These are phyloP conservation scores for Xylaria sp. DNA, from an alignment of 2,329 filamentous ascomycete genomes.

Conservation along the genomic window DNA sequence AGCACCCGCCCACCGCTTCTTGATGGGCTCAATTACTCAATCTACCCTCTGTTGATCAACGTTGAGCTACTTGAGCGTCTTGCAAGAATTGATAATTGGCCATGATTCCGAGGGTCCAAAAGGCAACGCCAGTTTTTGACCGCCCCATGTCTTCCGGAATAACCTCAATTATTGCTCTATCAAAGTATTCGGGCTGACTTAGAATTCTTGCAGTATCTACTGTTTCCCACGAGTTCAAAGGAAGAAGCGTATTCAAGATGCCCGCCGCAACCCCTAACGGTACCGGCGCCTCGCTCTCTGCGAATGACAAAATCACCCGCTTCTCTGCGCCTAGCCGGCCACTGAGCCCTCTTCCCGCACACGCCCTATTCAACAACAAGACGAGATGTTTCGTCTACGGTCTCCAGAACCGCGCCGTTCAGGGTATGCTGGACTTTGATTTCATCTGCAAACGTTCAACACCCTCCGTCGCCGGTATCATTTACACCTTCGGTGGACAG, in stretches of 20 bases:
- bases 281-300: conserved; percentile 70
- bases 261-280: conserved; percentile 62
- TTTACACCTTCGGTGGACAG: conserved; percentile 99
- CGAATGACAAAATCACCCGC: conserved; percentile 98
- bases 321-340: conserved; percentile 94
- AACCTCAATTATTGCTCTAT: not conserved
- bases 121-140: not conserved
- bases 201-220: conserved; percentile 16
- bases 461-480: conserved; percentile 97
- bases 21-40: conserved; percentile 5
- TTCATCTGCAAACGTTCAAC: conserved; percentile 99
- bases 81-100: not conserved
- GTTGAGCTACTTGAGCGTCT: not conserved
- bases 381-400: conserved; percentile 99
- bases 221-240: conserved; percentile 5
- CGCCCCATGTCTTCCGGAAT: not conserved
- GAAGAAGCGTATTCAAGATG: conserved; percentile 59
- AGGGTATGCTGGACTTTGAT: conserved; percentile 98
- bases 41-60: not conserved
- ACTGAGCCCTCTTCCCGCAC: conserved; percentile 85
- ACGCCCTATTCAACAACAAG: conserved; percentile 98
- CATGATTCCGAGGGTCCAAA: not conserved
- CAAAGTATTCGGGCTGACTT: conserved; percentile 20
- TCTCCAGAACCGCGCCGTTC: conserved; percentile 92
- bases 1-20: not conserved